Conservation (phyloP, 2,329 filamentous ascomycete species). For the Fusarium anthophilum region DNA sequence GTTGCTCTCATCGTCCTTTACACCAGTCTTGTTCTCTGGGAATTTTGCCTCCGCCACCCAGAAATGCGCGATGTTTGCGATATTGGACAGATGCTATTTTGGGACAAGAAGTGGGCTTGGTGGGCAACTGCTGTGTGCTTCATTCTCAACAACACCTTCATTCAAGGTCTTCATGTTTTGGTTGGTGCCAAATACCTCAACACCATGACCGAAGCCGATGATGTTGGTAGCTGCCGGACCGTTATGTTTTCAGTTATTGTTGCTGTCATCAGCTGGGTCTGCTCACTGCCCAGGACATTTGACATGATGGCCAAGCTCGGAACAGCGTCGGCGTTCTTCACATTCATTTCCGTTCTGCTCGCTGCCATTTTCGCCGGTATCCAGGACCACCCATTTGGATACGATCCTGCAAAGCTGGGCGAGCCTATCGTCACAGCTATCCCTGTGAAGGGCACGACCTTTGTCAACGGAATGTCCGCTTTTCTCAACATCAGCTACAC, state of each 20-base stretch:
- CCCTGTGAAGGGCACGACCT: slow-evolving; percentile 76
- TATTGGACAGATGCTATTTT: slow-evolving; percentile 95
- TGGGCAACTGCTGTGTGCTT: slow-evolving; percentile 84
- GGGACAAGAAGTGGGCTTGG: slow-evolving; percentile 79
- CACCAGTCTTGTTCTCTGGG: slow-evolving; percentile 72
- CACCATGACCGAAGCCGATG: slow-evolving; percentile 78
- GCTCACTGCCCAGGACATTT: slow-evolving; percentile 88
- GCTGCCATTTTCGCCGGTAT: slow-evolving; percentile 84
- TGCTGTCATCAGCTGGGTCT: slow-evolving; percentile 78
- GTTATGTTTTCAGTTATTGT: slow-evolving; percentile 81
- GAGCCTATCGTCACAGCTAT: slow-evolving; percentile 74
- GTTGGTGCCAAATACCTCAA: slow-evolving; percentile 89
- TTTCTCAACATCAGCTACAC: slow-evolving; percentile 97
- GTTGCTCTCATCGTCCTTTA: slow-evolving; percentile 84
- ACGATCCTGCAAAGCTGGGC: slow-evolving; percentile 62
- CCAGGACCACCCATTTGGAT: slow-evolving; percentile 77
- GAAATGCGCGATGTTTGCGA: slow-evolving; percentile 94
- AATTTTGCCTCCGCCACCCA: slow-evolving; percentile 90
- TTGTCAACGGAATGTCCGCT: slow-evolving; percentile 83
- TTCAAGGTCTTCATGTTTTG: slow-evolving; percentile 83
- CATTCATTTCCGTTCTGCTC: slow-evolving; percentile 86
- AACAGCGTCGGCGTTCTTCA: slow-evolving; percentile 83
- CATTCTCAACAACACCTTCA: slow-evolving; percentile 92
- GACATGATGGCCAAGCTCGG: slow-evolving; percentile 81
- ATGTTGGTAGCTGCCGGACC: slow-evolving; percentile 74